Evolutionary conservation across 371 early-diverging fungal genomes (phyloP).

Genomic region (Apophysomyces ossiformis): DNA sequence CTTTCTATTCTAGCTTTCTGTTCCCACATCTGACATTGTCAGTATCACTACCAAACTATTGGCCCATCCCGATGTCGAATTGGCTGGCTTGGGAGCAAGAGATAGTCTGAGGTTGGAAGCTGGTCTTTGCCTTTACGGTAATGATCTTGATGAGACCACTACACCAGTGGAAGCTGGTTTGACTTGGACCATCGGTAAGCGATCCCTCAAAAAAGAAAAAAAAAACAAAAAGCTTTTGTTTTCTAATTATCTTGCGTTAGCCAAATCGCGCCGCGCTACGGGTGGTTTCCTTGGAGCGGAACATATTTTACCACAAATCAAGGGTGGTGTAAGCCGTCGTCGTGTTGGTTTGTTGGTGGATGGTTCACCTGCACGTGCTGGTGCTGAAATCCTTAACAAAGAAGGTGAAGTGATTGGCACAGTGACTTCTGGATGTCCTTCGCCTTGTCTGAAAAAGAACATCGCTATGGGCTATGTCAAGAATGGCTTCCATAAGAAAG

Average conservation of each 20-base stretch:
- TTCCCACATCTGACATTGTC: constrained; percentile 73
- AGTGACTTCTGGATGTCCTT: constrained; percentile 94
- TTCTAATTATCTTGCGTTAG: constrained; percentile 31
- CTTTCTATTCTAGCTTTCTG: constrained; percentile 68
- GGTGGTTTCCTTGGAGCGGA: constrained; percentile 96
- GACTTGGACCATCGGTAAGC: constrained; percentile 92
- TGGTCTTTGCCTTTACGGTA: constrained; percentile 96
- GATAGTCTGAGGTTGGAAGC: constrained; percentile 97
- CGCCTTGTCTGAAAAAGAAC: constrained; percentile 93
- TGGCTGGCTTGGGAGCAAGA: constrained; percentile 96
- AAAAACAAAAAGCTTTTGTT: background rate
- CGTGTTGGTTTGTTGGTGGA: constrained; percentile 91
- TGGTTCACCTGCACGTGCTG: constrained; percentile 96
- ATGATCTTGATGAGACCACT: constrained; percentile 91
- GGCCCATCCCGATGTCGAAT: constrained; percentile 76
- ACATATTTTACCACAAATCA: constrained; percentile 84
- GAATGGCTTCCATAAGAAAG: constrained; percentile 84
- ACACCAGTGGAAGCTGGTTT: constrained; percentile 95
- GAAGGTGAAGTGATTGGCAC: constrained; percentile 74
- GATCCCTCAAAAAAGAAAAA: background rate
- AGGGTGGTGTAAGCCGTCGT: constrained; percentile 78
- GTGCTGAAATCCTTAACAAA: constrained; percentile 71
- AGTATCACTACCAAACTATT: constrained; percentile 75
- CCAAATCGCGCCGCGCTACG: constrained; percentile 86
- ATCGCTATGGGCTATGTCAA: constrained; percentile 97